These are phyloP conservation scores for Citrullus mucosospermus DNA, from an alignment of 306 rosid species.

Conservation along the genomic window DNA sequence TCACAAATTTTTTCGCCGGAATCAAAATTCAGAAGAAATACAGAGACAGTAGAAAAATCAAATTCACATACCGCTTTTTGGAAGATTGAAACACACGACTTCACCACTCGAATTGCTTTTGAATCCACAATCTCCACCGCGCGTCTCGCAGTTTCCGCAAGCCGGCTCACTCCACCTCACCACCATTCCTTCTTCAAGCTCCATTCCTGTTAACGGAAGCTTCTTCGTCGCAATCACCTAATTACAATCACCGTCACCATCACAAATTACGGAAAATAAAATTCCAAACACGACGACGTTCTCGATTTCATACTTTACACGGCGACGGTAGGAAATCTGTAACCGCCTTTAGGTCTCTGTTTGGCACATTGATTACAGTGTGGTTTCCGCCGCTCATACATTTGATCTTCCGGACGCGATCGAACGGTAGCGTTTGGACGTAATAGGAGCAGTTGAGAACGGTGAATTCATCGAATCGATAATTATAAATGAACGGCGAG, in stretches of 20 bases:
- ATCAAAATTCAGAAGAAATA: background rate
- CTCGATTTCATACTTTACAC: background rate
- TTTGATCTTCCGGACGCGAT: background rate
- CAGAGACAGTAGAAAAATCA: background rate
- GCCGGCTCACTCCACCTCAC: constrained; percentile 34
- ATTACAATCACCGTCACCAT: constrained; percentile 12
- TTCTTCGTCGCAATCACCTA: constrained; percentile 12
- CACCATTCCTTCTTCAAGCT: constrained; percentile 10
- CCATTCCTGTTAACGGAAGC: constrained; percentile 13
- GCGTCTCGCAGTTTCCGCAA: constrained; percentile 18
- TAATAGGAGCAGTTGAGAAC: constrained; percentile 29
- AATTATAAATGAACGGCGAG: constrained; percentile 16
- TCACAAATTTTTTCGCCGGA: background rate
- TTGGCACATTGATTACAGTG: background rate
- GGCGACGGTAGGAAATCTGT: background rate
- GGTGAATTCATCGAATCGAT: background rate
- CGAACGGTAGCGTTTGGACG: background rate
- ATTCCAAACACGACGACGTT: background rate
- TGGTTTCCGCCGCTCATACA: constrained; percentile 17
- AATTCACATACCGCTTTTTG: constrained; percentile 21
- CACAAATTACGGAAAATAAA: background rate
- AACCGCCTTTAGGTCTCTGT: background rate
- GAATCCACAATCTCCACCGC: constrained; percentile 28
- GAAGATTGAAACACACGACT: constrained; percentile 17
- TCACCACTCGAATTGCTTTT: background rate